A percentile compares a stretch with the other conserved stretches of the same genome.
phyloP scores from a whole-genome alignment of 371 early-diverging fungal species.

The Apophysomyces elegans region DNA sequence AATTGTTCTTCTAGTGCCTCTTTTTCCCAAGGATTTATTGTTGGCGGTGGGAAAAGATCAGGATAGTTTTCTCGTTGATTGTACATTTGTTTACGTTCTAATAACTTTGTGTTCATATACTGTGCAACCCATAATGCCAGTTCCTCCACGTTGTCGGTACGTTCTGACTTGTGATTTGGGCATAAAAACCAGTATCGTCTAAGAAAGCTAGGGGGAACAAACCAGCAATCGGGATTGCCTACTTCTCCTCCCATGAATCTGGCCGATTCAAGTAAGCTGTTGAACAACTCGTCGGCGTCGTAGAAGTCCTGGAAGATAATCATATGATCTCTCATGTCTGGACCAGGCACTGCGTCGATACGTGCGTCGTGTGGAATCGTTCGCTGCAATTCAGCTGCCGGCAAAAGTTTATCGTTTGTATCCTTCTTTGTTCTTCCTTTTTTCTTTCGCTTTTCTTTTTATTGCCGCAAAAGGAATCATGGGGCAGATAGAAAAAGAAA shows the following conservation, averaged over 20 bases:
- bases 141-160: conserved; percentile 22
- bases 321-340: conserved; percentile 46
- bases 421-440: conserved; percentile 2
- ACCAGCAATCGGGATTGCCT: conserved; percentile 46
- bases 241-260: conserved; percentile 46
- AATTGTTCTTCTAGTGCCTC: background rate
- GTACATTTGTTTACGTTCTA: conserved; percentile 39
- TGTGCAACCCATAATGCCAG: conserved; percentile 2
- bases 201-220: conserved; percentile 38
- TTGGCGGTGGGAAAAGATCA: conserved; percentile 32
- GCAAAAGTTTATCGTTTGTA: background rate
- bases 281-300: conserved; percentile 45
- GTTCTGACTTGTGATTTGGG: conserved; percentile 32
- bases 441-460: background rate
- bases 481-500: too few relatives aligned
- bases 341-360: conserved; percentile 46
- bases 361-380: conserved; percentile 46
- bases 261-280: conserved; percentile 30
- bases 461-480: too few relatives aligned
- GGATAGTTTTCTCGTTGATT: conserved; percentile 34
- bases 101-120: conserved; percentile 12
- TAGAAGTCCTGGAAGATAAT: conserved; percentile 50
- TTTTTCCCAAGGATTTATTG: background rate
- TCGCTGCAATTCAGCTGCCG: conserved; percentile 45
- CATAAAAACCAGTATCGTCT: conserved; percentile 43